Percentiles rank a stretch among this genome's conserved stretches.
Conservation (phyloP, 2,329 filamentous ascomycete species). For the Cytospora mali region DNA sequence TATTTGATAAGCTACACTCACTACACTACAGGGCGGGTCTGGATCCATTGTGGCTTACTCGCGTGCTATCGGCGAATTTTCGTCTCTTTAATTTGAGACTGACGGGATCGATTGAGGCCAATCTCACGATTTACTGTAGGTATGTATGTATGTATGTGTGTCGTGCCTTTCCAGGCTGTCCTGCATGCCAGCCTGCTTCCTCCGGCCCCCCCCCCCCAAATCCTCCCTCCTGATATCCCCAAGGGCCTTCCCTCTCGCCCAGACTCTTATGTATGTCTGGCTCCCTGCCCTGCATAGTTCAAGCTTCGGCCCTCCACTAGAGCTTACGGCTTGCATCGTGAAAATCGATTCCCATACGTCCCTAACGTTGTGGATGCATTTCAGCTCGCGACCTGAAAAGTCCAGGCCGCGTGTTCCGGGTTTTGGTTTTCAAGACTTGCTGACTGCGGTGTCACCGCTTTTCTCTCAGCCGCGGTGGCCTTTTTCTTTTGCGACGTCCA, state of each 20-base stretch:
- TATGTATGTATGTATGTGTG: too few relatives aligned
- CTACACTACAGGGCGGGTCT: background rate
- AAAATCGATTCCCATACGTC: background rate
- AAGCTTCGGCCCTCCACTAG: background rate
- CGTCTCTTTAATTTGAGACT: background rate
- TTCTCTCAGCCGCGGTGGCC: background rate
- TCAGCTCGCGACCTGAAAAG: background rate
- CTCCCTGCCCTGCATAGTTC: background rate
- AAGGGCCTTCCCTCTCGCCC: too few relatives aligned
- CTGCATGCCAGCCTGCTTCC: too few relatives aligned
- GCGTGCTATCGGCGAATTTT: background rate
- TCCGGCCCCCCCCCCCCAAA: background rate
- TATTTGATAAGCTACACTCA: background rate
- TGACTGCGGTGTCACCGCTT: background rate
- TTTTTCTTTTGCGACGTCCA: background rate
- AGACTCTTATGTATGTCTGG: too few relatives aligned
- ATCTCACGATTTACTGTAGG: background rate
- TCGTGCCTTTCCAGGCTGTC: too few relatives aligned
- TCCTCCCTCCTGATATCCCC: too few relatives aligned
- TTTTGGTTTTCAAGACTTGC: too few relatives aligned
- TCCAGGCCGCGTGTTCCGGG: background rate
- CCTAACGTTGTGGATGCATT: background rate
- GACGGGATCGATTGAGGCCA: background rate
- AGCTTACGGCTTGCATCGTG: conserved; percentile 4
- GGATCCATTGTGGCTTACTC: background rate